These are phyloP conservation scores for Fusarium algeriense DNA, from an alignment of 2,329 filamentous ascomycete species.

Conservation along the genomic window DNA sequence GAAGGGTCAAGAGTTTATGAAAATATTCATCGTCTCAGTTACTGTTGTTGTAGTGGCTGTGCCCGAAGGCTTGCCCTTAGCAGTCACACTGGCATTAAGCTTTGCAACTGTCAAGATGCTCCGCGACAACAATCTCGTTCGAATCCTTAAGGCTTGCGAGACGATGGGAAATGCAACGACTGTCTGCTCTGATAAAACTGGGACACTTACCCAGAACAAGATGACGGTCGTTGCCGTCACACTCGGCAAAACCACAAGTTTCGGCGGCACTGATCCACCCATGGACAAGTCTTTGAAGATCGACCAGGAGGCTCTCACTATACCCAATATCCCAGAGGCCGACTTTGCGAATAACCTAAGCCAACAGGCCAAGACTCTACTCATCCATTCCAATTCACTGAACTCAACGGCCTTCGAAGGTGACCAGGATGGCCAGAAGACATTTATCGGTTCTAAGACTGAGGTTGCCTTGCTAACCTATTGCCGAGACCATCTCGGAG, in stretches of 20 bases:
- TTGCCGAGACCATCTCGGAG: conserved; percentile 63
- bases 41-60: conserved; percentile 77
- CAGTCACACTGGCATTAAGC: conserved; percentile 75
- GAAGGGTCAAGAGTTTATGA: conserved; percentile 70
- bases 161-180: conserved; percentile 80
- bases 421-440: conserved; percentile 57
- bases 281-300: conserved; percentile 42
- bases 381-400: conserved; percentile 68
- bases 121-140: conserved; percentile 77
- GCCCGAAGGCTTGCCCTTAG: conserved; percentile 74
- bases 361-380: conserved; percentile 67
- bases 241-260: conserved; percentile 61
- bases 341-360: conserved; percentile 44
- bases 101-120: conserved; percentile 78
- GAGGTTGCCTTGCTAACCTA: conserved; percentile 67
- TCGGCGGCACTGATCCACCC: conserved; percentile 40
- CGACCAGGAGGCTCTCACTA: conserved; percentile 34
- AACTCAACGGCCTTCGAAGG: conserved; percentile 71
- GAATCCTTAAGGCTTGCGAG: conserved; percentile 75
- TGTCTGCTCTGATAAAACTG: conserved; percentile 76
- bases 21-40: conserved; percentile 74
- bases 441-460: conserved; percentile 68
- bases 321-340: conserved; percentile 46
- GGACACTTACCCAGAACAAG: conserved; percentile 69
- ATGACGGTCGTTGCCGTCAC: conserved; percentile 81